A percentile compares a stretch with the other conserved stretches of the same genome.
These are phyloP conservation scores for Bipolaris gigantea DNA, from an alignment of 2,329 filamentous ascomycete species.

Conservation along the genomic window DNA sequence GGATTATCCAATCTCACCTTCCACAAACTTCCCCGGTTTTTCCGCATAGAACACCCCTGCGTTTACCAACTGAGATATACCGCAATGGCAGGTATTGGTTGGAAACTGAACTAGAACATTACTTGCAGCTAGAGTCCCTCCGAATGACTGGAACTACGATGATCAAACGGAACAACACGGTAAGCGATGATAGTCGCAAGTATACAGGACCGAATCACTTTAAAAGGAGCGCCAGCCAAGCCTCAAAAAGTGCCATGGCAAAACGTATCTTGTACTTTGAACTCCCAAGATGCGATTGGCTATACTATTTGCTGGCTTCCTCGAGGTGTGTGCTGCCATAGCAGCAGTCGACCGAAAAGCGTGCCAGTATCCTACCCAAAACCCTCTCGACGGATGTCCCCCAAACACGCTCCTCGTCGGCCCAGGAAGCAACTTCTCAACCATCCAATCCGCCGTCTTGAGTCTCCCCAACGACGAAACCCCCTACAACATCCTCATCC, in stretches of 20 bases:
- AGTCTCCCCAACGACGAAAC: conserved; percentile 51
- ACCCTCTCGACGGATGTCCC: conserved; percentile 47
- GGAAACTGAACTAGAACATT: not conserved
- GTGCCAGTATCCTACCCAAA: conserved; percentile 44
- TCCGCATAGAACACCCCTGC: conserved; percentile 18
- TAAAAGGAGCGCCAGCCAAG: conserved; percentile 1
- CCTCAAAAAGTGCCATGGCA: not conserved
- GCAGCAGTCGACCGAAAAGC: conserved; percentile 23
- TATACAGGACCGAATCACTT: not conserved
- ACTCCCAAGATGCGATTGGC: conserved; percentile 17
- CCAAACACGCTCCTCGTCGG: conserved; percentile 37
- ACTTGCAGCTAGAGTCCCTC: not conserved
- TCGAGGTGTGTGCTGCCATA: conserved; percentile 21
- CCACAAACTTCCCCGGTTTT: conserved; percentile 16
- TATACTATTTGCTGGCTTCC: conserved; percentile 8
- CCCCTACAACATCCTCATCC: conserved; percentile 60
- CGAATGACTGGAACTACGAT: not conserved
- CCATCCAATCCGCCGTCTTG: conserved; percentile 53
- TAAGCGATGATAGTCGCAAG: not conserved
- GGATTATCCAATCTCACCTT: conserved; percentile 20
- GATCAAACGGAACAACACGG: not conserved
- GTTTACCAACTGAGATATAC: not conserved
- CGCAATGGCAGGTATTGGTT: conserved; percentile 10
- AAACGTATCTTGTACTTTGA: not conserved
- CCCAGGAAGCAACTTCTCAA: conserved; percentile 31